phyloP scores from a whole-genome alignment of 2,329 filamentous ascomycete species.

The Apiospora marii region DNA sequence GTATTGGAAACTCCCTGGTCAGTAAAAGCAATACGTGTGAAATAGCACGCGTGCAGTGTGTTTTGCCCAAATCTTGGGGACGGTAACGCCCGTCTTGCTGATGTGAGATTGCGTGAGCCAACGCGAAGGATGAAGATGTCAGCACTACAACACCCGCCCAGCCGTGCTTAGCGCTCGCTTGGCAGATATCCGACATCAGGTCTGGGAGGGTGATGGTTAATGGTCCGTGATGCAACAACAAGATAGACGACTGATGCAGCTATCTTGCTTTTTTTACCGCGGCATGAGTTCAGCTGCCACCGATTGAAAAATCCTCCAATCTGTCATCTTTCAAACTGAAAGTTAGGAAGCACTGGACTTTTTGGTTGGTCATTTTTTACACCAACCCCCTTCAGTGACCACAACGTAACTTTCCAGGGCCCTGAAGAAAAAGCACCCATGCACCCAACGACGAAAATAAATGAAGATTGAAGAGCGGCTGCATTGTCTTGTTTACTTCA shows the following conservation, averaged over 20 bases:
- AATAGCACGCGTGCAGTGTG: not conserved
- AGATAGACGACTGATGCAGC: not conserved
- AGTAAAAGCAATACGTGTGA: too few relatives aligned
- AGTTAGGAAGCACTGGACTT: too few relatives aligned
- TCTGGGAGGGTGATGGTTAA: not conserved
- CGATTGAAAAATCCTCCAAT: not conserved
- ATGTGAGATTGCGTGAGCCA: not conserved
- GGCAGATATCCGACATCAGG: not conserved
- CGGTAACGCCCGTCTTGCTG: not conserved
- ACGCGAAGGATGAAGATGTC: not conserved
- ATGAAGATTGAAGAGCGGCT: not conserved
- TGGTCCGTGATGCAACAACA: not conserved
- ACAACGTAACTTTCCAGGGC: not conserved
- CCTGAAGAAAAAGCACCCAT: not conserved
- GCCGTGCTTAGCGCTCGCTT: not conserved
- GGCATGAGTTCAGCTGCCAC: not conserved
- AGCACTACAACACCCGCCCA: not conserved
- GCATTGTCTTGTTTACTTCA: not conserved
- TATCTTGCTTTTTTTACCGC: too few relatives aligned
- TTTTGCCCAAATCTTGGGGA: not conserved
- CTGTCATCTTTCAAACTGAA: not conserved
- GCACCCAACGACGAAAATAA: not conserved
- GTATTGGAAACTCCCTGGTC: not conserved
- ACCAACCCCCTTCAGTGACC: not conserved
- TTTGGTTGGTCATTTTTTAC: not conserved